Conservation (phyloP, 345 rosid species). For the Eucalyptus polyanthemos region DNA sequence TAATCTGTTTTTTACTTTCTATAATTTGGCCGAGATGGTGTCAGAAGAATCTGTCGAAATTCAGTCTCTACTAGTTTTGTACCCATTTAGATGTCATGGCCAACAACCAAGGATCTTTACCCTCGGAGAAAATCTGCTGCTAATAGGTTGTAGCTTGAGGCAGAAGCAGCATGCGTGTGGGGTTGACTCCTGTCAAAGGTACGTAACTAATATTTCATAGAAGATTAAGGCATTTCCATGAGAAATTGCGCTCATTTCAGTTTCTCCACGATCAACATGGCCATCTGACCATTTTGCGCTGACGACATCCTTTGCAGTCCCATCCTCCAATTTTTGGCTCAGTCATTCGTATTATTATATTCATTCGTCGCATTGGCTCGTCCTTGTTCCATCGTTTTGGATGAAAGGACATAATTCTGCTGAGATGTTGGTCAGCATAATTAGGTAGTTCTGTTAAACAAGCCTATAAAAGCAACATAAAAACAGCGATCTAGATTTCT, state of each 20-base stretch:
- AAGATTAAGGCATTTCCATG: not conserved
- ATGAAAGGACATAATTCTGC: not conserved
- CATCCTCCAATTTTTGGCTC: not conserved
- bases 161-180: not conserved
- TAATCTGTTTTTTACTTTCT: not conserved
- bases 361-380: not conserved
- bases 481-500: not conserved
- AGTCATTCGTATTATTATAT: not conserved
- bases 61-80: not conserved
- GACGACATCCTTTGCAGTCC: not conserved
- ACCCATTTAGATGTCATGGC: not conserved
- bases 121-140: not conserved
- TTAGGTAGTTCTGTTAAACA: not conserved
- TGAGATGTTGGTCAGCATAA: not conserved
- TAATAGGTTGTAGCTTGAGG: not conserved
- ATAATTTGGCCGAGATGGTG: not conserved
- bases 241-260: not conserved
- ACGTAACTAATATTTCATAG: not conserved
- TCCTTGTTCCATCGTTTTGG: not conserved
- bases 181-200: not conserved
- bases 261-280: not conserved
- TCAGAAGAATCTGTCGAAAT: not conserved
- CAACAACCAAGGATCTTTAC: not conserved
- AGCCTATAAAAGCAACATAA: not conserved
- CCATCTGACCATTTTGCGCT: not conserved